Base-by-base conservation (phyloP, 306 rosid genomes). In the Sechiopsis laciniata region DNA sequence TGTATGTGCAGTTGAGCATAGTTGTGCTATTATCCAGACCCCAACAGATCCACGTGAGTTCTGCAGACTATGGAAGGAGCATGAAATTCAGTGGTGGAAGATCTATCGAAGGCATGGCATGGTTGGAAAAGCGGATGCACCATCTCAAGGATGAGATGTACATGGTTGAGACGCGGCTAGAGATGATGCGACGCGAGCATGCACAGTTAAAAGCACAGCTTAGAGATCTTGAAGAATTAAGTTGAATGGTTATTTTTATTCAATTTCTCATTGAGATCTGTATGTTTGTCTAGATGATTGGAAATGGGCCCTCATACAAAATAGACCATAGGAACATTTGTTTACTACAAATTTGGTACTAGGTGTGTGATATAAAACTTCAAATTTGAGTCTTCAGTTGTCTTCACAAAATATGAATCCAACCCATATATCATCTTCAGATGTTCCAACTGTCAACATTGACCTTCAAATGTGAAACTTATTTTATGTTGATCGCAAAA, bases 81-180 rank as follows among this genome's bases (percentile, higher is more conserved):
- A 57, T 85, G 55, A 85, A 84, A 17, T 68, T 76, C 71, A 77
- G 82, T 7, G 86, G 84, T 6, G 86, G 84, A 78, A 86, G 80
- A 81, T 75, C 91, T 16, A 24, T 88, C 8, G 88, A 89, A 57
- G 83, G 82, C 42, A 37, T 82, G 73, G 86, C 83, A 21, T 91
- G 97, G 97, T 37, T 95, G 81, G 99, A 95, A 78, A 89, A 88
- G 86, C 88, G 91, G 79, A 74, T 85, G 66, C 92, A 91, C 85
- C 81, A 85, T 80, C 95, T 95, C 15, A 91, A 95, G 81, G 97
- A 95, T 58, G 97, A 95, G 80, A 91, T 91, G 92, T 80, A 88
- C 82, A 84, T 86, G 91, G 89, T 95, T 35, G 99, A 91, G 82
- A 80, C 86, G 66, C 87, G 91, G 76, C 88, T 95, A 13, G 99